These are phyloP conservation scores for Ambrosiella cleistominuta DNA, from an alignment of 2,329 filamentous ascomycete species.

Conservation along the genomic window DNA sequence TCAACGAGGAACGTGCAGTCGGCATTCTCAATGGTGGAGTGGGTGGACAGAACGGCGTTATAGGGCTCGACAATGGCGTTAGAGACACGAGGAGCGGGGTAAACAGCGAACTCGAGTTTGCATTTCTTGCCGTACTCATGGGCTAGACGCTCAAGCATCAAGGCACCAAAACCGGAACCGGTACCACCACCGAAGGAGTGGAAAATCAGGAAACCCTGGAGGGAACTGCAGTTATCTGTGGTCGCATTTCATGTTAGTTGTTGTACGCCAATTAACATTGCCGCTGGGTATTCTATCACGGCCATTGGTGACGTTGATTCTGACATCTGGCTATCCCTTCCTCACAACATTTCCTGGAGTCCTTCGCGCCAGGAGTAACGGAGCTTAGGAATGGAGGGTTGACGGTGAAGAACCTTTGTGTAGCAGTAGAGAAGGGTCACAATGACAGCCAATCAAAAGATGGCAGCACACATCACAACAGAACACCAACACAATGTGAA, in stretches of 20 bases:
- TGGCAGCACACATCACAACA: background rate
- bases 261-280: background rate
- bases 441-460: background rate
- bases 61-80: constrained; percentile 58
- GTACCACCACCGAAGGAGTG: constrained; percentile 60
- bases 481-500: background rate
- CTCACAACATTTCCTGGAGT: background rate
- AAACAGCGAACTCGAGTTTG: constrained; percentile 59
- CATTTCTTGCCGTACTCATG: constrained; percentile 61
- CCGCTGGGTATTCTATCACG: too few species aligned
- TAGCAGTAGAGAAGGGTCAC: background rate
- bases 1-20: constrained; percentile 64
- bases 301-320: background rate
- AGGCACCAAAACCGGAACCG: constrained; percentile 54
- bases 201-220: constrained; percentile 59
- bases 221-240: constrained; percentile 54
- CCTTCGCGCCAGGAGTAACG: background rate
- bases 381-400: background rate
- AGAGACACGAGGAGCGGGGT: constrained; percentile 52
- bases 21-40: constrained; percentile 63
- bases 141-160: constrained; percentile 55
- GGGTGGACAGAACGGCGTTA: constrained; percentile 55
- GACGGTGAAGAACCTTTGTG: background rate
- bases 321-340: background rate
- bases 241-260: constrained; percentile 14